Conservation (phyloP, 805 yeast species). For the Teunomyces stri region DNA sequence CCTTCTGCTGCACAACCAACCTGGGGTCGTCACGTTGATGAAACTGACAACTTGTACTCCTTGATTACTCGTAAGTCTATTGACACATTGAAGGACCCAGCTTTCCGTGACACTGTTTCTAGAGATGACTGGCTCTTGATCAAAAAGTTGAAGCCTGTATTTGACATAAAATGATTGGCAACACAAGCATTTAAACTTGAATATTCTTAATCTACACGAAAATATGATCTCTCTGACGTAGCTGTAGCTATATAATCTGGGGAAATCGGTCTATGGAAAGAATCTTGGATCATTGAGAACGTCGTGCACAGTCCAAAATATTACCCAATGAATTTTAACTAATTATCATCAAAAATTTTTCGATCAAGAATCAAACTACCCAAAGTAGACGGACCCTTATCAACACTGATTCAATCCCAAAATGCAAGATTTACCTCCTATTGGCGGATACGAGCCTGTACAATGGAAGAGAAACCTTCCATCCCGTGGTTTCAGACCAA, state of each 20-base stretch:
- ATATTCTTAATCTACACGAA: background rate
- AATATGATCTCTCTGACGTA: background rate
- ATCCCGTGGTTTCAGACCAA: slow-evolving; percentile 79
- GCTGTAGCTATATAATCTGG: background rate
- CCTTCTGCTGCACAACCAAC: slow-evolving; percentile 91
- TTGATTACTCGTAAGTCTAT: slow-evolving; percentile 84
- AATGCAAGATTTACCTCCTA: slow-evolving; percentile 86
- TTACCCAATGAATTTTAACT: slow-evolving; percentile 9
- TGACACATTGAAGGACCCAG: slow-evolving; percentile 97
- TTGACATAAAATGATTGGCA: slow-evolving; percentile 64
- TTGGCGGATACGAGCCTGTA: slow-evolving; percentile 79
- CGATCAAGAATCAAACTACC: background rate
- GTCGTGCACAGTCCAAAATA: slow-evolving; percentile 3
- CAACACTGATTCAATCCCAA: background rate
- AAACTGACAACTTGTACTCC: slow-evolving; percentile 87
- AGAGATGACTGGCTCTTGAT: slow-evolving; percentile 95
- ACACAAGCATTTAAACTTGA: background rate
- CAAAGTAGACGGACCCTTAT: background rate
- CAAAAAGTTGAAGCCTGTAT: slow-evolving; percentile 81
- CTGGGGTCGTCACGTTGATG: slow-evolving; percentile 99
- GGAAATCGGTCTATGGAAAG: background rate
- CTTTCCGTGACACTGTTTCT: slow-evolving; percentile 90
- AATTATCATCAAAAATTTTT: slow-evolving; percentile 6
- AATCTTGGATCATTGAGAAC: too few species aligned
- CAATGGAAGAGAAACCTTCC: slow-evolving; percentile 91